Evolutionary conservation across 371 early-diverging fungal species (phyloP), one percentile per base, ranked within the genome.

Genomic region (Mucor saturninus): DNA sequence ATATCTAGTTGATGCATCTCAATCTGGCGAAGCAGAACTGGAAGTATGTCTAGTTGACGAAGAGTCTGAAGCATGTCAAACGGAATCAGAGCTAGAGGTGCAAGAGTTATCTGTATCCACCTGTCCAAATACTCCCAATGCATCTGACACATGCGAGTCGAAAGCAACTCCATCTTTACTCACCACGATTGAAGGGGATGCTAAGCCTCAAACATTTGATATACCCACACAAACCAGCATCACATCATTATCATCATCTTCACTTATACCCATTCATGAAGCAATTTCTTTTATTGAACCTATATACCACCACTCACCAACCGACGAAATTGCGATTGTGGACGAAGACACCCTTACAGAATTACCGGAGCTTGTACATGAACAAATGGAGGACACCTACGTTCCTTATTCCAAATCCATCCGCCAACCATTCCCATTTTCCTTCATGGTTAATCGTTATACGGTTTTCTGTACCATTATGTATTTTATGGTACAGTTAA

Each of bases 221-320:
- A 13, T 14, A 2, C 26, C 31, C 5, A 53, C 42, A 48, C 26
- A 54, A 26, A 37, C 54, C 52, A n/a, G 30, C 6, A 3, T 31
- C 9, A 8, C 8, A 29, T 7, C 28, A 15, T 14, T 28, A 43
- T 7, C 28, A 43, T 30, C 30, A 37, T 21, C 21, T 21, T 11
- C n/a, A 49, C 53, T 61, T 45, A 54, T 28, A 2, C 14, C 64
- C 6, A 52, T 64, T 37, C 45, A 58, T 9, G 64, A 64, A 37
- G 64, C 64, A 14, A 45, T 52, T 6, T 43, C 58, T 8, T 64
- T 57, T 8, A 37, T 64, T 6, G 43, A 51, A 30, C 30, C 51
- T 13, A 15, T 13, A 26, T 26, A 5, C 39, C 35, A n/a, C 21
- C 21, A 21, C 21, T 21, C 21, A 7, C 5, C 6, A 37, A 4